Percentiles rank a stretch among this genome's conserved stretches.
These are phyloP conservation scores for Circinella umbellata DNA, from an alignment of 371 early-diverging fungal species.

Conservation along the genomic window DNA sequence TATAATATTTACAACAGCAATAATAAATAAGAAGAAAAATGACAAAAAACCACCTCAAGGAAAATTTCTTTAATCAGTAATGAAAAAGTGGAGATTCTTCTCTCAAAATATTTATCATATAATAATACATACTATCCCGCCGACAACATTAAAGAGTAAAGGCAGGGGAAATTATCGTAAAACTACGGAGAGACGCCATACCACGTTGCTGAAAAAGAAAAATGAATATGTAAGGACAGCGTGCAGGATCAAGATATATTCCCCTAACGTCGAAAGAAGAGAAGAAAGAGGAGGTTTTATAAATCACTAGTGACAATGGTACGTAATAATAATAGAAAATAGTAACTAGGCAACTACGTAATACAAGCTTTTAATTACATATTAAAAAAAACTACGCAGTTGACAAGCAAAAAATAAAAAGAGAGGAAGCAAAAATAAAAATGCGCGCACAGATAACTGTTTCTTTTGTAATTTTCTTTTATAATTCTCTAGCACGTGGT, in stretches of 20 bases:
- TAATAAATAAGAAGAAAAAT: neutral
- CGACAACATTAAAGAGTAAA: neutral
- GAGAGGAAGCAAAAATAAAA: no score
- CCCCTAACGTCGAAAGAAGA: constrained; percentile 1
- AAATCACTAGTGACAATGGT: no score
- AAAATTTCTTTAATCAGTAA: neutral
- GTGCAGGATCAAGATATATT: constrained; percentile 11
- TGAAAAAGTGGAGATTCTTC: neutral
- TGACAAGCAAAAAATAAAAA: no score
- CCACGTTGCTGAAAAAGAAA: constrained; percentile 6
- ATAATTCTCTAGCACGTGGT: no score
- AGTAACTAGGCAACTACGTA: no score
- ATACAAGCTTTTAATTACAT: no score
- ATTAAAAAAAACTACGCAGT: no score
- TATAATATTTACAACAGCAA: neutral
- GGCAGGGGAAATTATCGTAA: neutral
- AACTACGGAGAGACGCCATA: neutral
- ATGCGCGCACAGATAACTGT: no score
- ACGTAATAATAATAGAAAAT: no score
- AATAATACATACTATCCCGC: constrained; percentile 1
- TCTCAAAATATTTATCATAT: neutral
- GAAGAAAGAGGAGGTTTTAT: neutral
- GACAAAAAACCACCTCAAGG: neutral
- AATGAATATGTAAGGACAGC: constrained; percentile 12
- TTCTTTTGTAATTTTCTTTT: no score